Percentiles rank a stretch among this genome's conserved stretches.
phyloP scores from a whole-genome alignment of 75 land plant genomes.

The Chamaecyparis obtusa region DNA sequence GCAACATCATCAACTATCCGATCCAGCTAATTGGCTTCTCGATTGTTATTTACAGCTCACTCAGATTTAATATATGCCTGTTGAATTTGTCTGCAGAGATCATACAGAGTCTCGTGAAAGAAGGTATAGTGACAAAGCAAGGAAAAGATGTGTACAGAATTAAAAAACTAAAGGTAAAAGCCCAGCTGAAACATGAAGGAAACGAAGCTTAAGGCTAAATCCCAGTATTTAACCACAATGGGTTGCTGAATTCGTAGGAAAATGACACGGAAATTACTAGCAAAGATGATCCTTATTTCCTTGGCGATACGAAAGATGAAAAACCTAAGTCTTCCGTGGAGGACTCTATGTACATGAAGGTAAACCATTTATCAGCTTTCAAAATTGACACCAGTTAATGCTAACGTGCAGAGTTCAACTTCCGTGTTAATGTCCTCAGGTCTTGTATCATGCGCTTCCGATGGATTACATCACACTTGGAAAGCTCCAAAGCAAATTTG shows the following conservation, averaged over 20 bases:
- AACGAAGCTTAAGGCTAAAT: background rate
- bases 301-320: background rate
- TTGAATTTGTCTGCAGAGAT: slow-evolving; percentile 36
- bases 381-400: slow-evolving; percentile 3
- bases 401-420: background rate
- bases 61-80: background rate
- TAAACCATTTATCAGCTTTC: background rate
- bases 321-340: slow-evolving; percentile 14
- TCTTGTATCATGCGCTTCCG: slow-evolving; percentile 69
- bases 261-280: slow-evolving; percentile 27
- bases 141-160: slow-evolving; percentile 53
- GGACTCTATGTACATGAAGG: slow-evolving; percentile 69
- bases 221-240: background rate
- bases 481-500: slow-evolving; percentile 66
- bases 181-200: background rate
- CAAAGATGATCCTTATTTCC: slow-evolving; percentile 46
- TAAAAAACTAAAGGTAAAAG: slow-evolving; percentile 39
- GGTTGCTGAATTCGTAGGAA: slow-evolving; percentile 16
- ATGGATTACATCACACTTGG: slow-evolving; percentile 58
- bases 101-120: slow-evolving; percentile 47
- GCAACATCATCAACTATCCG: background rate
- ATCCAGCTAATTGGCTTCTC: background rate
- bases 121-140: slow-evolving; percentile 38
- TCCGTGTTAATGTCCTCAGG: slow-evolving; percentile 25
- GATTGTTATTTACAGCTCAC: background rate